Conservation (phyloP, 495 filamentous ascomycete species). For the Tricharina praecox region DNA sequence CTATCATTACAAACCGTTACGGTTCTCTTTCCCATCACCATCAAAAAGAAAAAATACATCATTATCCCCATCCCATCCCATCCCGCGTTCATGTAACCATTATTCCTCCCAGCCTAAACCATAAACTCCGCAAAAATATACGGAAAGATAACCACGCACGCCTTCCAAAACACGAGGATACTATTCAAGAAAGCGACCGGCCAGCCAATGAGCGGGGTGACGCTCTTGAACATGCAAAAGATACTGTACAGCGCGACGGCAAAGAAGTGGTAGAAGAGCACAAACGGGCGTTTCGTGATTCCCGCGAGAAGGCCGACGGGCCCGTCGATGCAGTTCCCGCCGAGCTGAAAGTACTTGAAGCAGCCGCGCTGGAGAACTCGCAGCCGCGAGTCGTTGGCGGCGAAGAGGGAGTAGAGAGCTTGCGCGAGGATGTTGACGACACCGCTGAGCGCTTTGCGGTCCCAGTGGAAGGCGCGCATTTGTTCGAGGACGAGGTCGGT, state of each 20-base stretch:
- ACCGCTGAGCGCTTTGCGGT: constrained; percentile 55
- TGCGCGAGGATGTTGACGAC: constrained; percentile 94
- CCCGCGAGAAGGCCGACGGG: constrained; percentile 74
- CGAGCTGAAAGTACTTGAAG: constrained; percentile 79
- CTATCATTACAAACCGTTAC: too few species aligned
- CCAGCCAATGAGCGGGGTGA: constrained; percentile 39
- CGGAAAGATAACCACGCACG: constrained; percentile 75
- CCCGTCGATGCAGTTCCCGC: constrained; percentile 49
- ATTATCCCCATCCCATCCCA: too few species aligned
- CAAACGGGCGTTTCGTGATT: constrained; percentile 55
- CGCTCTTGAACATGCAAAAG: constrained; percentile 45
- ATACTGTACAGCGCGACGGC: constrained; percentile 77
- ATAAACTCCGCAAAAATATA: constrained; percentile 50
- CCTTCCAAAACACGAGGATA: constrained; percentile 62
- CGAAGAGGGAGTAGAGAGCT: constrained; percentile 79
- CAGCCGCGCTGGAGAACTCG: constrained; percentile 73
- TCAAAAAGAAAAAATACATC: too few species aligned
- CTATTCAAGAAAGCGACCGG: constrained; percentile 44
- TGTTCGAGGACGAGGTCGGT: constrained; percentile 44
- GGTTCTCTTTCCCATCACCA: too few species aligned
- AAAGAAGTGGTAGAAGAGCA: constrained; percentile 88
- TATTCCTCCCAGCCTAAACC: too few species aligned
- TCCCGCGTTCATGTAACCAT: too few species aligned
- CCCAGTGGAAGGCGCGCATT: constrained; percentile 71
- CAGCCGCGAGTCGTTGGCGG: constrained; percentile 64